Evolutionary conservation across 768 basidiomycete genomes (phyloP).

Genomic region (Clathrus columnatus): DNA sequence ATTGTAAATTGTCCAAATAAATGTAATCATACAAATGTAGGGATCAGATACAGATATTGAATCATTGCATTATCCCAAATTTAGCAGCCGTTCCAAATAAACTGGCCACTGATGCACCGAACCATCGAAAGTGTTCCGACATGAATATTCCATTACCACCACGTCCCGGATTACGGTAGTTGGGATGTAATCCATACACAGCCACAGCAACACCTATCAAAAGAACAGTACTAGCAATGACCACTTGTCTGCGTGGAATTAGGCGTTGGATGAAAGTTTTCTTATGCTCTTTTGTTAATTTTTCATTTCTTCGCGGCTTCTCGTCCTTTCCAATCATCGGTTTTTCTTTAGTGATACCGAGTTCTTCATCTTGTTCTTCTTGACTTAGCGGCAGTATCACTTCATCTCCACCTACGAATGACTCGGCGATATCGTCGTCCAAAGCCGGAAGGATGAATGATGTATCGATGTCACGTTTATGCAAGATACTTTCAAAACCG

Average conservation of each 20-base stretch:
- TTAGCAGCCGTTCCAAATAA: neutral
- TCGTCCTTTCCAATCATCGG: conserved; percentile 30
- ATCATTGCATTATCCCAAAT: neutral
- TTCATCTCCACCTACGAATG: conserved; percentile 13
- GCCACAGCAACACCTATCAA: conserved; percentile 66
- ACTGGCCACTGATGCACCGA: neutral
- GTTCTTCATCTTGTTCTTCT: conserved; percentile 13
- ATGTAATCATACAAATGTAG: neutral
- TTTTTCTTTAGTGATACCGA: conserved; percentile 14
- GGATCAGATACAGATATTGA: neutral
- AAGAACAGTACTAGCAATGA: conserved; percentile 55
- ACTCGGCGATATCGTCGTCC: conserved; percentile 4
- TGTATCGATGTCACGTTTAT: neutral
- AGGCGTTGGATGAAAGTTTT: conserved; percentile 14
- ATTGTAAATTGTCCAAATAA: neutral
- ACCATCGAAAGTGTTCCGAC: neutral
- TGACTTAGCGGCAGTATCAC: conserved; percentile 12
- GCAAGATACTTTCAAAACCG: neutral
- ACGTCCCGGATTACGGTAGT: neutral
- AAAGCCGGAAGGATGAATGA: neutral
- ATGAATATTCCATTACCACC: neutral
- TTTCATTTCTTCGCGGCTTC: conserved; percentile 21
- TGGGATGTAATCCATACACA: conserved; percentile 27
- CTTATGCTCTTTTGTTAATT: conserved; percentile 18
- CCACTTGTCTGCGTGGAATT: conserved; percentile 20